Evolutionary conservation across 371 early-diverging fungal species (phyloP).

Genomic region (Umbelopsis sp.): DNA sequence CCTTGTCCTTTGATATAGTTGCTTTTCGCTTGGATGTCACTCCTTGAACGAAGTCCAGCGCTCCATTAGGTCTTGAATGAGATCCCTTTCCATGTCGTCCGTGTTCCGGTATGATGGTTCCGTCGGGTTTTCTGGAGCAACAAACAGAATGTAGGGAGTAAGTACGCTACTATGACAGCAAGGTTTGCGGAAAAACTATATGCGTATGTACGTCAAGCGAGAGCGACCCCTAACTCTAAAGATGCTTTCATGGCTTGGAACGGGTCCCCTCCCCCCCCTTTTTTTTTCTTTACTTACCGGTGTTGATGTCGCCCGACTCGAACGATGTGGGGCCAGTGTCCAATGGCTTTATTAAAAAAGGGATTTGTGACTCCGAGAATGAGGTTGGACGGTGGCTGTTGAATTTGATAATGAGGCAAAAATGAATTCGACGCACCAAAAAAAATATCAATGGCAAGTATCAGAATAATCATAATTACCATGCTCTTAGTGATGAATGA

Average conservation of each 20-base stretch:
- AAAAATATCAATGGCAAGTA: too few relatives aligned
- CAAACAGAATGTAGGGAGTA: neutral
- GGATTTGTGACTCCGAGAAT: constrained; percentile 95
- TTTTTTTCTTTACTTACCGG: constrained; percentile 36
- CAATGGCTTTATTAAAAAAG: constrained; percentile 86
- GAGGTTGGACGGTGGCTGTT: constrained; percentile 78
- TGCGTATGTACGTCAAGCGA: too few relatives aligned
- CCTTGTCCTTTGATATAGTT: constrained; percentile 77
- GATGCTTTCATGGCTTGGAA: too few relatives aligned
- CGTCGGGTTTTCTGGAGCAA: constrained; percentile 50
- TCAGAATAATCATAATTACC: constrained; percentile 34
- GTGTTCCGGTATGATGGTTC: constrained; percentile 40
- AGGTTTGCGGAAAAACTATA: too few relatives aligned
- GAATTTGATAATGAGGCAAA: constrained; percentile 19
- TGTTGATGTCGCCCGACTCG: constrained; percentile 68
- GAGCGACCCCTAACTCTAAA: too few relatives aligned
- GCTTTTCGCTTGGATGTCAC: constrained; percentile 81
- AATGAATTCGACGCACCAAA: neutral
- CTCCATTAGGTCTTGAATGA: constrained; percentile 34
- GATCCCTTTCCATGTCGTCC: constrained; percentile 25
- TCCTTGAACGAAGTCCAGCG: constrained; percentile 66
- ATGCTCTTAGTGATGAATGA: constrained; percentile 66
- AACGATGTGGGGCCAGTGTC: constrained; percentile 92
- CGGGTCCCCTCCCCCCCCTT: neutral
- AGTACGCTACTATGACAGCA: too few relatives aligned